Evolutionary conservation across 345 rosid genomes (phyloP), one percentile per base, ranked within the genome.

Genomic region (Ceriops decandra): DNA sequence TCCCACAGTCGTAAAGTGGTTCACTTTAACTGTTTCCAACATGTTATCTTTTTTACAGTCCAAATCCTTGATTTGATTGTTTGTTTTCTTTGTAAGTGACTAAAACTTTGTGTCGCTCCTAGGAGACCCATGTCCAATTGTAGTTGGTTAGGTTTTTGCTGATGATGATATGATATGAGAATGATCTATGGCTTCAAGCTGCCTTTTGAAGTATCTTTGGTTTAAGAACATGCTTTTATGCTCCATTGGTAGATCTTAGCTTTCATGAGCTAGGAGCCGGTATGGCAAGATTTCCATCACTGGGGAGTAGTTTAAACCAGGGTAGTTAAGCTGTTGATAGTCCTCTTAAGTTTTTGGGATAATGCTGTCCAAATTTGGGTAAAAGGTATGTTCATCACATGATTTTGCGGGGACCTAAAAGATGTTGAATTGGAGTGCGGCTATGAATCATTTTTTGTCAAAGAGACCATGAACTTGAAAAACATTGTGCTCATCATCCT

Each of bases 321-420:
- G 17, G 65, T 20, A 60, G 60, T 52, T 51, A 52, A 69, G 16
- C 46, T 21, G 66, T 47, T 61, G 32, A 60, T 61, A 7, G 30
- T 68, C 46, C 17, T 24, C 33, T 6, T 32, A 21, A 22, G 53
- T 47, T 30, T 30, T 5, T 61, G 24, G 66, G 31, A 7, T 57
- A 15, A 6, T 42, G 20, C 27, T 22, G 22, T 42, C 52, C 30
- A 38, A 62, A 7, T 63, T 63, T 51, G 27, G 16, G 47, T 47
- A 1, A 24, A 24, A 0, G 57, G 47, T 47, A 47, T 38, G 47
- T 38, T 19, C 24, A 13, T 47, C 52, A 62, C 6, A 33, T 28
- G 49, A 63, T 26, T 27, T 30, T 20, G 7, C 10, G 30, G 17
- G 26, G 16, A 42, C 49, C 49, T 5, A 42, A 42, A 42, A 42